These are phyloP conservation scores for Paramecium octaurelia DNA, from an alignment of 73 alveolate genomes.

Conservation along the genomic window DNA sequence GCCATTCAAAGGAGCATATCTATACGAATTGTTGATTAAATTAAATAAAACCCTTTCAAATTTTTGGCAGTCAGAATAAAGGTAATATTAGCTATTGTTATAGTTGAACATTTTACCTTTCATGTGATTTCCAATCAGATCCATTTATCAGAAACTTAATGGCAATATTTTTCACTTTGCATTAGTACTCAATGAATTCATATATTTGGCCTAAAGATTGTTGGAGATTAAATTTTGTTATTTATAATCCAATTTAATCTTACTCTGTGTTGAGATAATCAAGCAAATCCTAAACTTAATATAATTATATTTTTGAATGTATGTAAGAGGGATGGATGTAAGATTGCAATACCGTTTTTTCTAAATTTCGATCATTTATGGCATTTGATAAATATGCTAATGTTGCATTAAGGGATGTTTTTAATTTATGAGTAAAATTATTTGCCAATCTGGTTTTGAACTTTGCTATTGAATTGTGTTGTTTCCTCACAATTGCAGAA, in stretches of 20 bases:
- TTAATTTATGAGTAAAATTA: conserved; percentile 19
- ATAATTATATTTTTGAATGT: neutral
- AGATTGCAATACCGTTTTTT: neutral
- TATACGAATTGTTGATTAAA: conserved; percentile 7
- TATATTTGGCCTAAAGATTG: neutral
- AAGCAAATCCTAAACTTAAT: neutral
- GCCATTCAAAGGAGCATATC: neutral
- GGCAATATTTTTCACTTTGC: neutral
- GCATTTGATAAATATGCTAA: neutral
- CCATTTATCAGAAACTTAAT: neutral
- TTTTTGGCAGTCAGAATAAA: neutral
- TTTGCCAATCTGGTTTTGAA: neutral
- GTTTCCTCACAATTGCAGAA: neutral
- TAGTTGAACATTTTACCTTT: neutral
- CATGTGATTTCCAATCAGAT: neutral
- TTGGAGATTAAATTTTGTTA: neutral
- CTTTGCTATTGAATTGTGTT: neutral
- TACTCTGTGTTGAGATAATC: neutral
- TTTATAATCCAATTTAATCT: neutral
- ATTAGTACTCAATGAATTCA: neutral
- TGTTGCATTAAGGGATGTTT: conserved; percentile 1
- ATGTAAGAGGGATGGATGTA: neutral
- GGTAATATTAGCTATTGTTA: neutral
- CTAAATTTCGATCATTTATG: neutral
- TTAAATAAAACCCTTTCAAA: neutral